A percentile compares a stretch with the other conserved stretches of the same genome.
Evolutionary conservation across 495 filamentous ascomycete genomes (phyloP).

Genomic region (Podospora tetraspora): DNA sequence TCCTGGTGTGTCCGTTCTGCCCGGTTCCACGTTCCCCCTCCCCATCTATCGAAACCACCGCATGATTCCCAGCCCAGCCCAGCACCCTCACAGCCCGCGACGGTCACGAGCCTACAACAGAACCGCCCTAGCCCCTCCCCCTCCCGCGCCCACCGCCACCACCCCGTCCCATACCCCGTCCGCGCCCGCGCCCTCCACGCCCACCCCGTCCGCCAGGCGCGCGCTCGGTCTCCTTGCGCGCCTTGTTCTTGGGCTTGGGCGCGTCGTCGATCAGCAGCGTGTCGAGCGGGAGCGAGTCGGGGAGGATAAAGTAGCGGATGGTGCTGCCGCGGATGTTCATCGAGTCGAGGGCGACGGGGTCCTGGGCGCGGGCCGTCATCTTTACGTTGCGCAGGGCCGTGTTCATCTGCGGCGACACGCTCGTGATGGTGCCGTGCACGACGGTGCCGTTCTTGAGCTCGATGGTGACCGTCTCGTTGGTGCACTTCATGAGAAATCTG

Average conservation of each 20-base stretch:
- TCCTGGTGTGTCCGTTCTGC: neutral
- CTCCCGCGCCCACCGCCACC: constrained; percentile 19
- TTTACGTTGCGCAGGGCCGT: constrained; percentile 88
- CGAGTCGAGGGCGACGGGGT: constrained; percentile 81
- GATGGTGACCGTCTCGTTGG: constrained; percentile 94
- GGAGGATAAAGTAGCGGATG: constrained; percentile 75
- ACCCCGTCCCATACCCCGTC: constrained; percentile 54
- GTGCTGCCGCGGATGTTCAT: constrained; percentile 94
- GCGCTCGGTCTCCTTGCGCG: constrained; percentile 78
- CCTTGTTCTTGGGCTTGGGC: constrained; percentile 99
- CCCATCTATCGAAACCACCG: neutral
- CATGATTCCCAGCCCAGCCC: neutral
- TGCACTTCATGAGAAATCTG: constrained; percentile 98
- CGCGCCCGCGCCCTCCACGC: constrained; percentile 53
- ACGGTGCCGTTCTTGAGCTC: constrained; percentile 98
- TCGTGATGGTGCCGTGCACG: constrained; percentile 90
- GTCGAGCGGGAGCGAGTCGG: constrained; percentile 89
- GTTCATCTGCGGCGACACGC: constrained; percentile 96
- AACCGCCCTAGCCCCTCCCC: constrained; percentile 14
- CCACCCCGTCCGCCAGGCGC: constrained; percentile 56
- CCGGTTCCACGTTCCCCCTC: neutral
- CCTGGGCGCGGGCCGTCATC: constrained; percentile 83
- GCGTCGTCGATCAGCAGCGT: constrained; percentile 92
- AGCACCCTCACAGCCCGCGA: neutral
- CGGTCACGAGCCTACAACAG: neutral